phyloP scores from a whole-genome alignment of 2,329 filamentous ascomycete genomes.

The Claviceps lovelessii region DNA sequence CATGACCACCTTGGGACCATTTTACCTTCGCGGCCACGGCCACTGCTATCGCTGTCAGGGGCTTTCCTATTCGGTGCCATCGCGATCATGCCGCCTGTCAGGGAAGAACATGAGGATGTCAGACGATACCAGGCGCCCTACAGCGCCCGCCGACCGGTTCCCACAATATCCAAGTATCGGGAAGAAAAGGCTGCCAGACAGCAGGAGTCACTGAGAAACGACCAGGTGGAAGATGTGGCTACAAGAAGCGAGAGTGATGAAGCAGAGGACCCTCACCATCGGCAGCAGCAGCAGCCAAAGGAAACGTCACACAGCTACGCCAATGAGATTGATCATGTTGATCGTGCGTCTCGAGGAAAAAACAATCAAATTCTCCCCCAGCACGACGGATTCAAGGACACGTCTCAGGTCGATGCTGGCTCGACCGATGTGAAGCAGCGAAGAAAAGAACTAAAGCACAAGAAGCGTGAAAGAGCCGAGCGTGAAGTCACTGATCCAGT shows the following conservation, averaged over 20 bases:
- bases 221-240: conserved; percentile 10
- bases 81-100: conserved; percentile 21
- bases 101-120: conserved; percentile 23
- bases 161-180: conserved; percentile 34
- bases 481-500: conserved; percentile 57
- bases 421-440: conserved; percentile 30
- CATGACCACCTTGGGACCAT: not conserved
- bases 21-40: not conserved
- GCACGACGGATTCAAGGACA: conserved; percentile 16
- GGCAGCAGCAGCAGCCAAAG: not conserved
- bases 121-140: conserved; percentile 27
- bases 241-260: not conserved
- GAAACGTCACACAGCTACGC: not conserved
- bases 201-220: conserved; percentile 21
- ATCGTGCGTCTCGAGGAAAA: conserved; percentile 4
- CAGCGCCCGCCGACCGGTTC: conserved; percentile 28
- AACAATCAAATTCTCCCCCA: conserved; percentile 7
- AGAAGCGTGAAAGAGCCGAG: conserved; percentile 30
- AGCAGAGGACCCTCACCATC: not conserved
- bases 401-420: conserved; percentile 22
- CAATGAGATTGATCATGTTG: conserved; percentile 2
- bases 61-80: not conserved
- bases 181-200: conserved; percentile 32
- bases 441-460: conserved; percentile 33
- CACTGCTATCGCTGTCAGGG: not conserved